Conservation (phyloP, 2,329 filamentous ascomycete genomes). For the Aspergillus eucalypticola region DNA sequence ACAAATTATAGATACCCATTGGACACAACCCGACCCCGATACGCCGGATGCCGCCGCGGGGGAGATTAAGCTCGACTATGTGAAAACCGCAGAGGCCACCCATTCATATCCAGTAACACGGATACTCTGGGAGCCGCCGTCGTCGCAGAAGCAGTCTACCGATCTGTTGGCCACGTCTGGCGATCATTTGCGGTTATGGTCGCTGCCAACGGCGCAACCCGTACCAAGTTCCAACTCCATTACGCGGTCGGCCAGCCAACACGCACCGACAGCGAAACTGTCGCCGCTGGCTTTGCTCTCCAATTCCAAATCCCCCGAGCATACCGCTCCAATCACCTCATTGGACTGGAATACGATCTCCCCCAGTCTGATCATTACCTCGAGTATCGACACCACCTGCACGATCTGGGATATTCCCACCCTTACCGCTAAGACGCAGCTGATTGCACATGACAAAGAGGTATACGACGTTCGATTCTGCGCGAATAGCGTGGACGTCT, state of each 20-base stretch:
- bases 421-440: conserved; percentile 92
- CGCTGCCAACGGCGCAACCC: conserved; percentile 68
- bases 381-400: conserved; percentile 97
- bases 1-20: conserved; percentile 91
- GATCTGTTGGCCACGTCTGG: conserved; percentile 93
- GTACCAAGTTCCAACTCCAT: conserved; percentile 67
- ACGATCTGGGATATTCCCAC: conserved; percentile 99
- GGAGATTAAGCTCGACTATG: conserved; percentile 70
- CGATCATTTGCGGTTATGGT: conserved; percentile 92
- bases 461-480: conserved; percentile 98
- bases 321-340: conserved; percentile 93
- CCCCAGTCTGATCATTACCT: conserved; percentile 96
- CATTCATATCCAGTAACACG: conserved; percentile 97
- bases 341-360: conserved; percentile 98
- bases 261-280: conserved; percentile 70
- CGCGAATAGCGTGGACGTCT: conserved; percentile 96
- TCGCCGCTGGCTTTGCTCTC: conserved; percentile 90
- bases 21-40: conserved; percentile 68
- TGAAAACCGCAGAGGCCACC: conserved; percentile 90
- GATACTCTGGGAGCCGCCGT: conserved; percentile 93
- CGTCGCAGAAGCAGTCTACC: conserved; percentile 90
- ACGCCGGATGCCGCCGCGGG: conserved; percentile 71
- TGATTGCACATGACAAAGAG: conserved; percentile 98
- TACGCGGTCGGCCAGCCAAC: conserved; percentile 64
- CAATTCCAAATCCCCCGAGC: conserved; percentile 97